Conservation (phyloP, 257 asterid species). For the Solanum phureja region DNA sequence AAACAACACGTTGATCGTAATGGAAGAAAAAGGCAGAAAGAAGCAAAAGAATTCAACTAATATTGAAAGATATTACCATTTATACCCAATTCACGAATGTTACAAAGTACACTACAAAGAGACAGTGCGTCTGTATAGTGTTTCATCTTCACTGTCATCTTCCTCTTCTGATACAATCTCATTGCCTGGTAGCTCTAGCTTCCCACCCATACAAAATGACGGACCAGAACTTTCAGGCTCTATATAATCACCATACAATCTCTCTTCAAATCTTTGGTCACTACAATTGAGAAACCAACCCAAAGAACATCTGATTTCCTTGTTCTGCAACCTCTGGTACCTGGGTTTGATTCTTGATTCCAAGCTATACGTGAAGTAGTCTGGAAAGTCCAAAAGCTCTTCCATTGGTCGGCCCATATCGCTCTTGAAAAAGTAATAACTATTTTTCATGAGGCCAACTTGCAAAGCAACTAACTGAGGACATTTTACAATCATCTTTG, state of each 20-base stretch:
- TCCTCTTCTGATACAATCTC: slow-evolving; percentile 64
- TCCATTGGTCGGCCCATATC: slow-evolving; percentile 61
- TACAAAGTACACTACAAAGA: slow-evolving; percentile 36
- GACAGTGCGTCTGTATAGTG: slow-evolving; percentile 75
- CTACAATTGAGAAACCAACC: slow-evolving; percentile 96
- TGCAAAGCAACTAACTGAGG: slow-evolving; percentile 78
- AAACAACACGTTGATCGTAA: background rate
- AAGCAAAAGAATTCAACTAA: background rate
- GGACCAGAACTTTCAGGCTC: slow-evolving; percentile 82
- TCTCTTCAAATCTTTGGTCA: slow-evolving; percentile 86
- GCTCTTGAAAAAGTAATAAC: slow-evolving; percentile 79
- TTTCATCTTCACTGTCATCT: slow-evolving; percentile 82
- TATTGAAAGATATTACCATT: background rate
- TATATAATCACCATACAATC: slow-evolving; percentile 64
- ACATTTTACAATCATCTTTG: slow-evolving; percentile 72
- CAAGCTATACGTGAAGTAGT: slow-evolving; percentile 80
- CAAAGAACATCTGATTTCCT: slow-evolving; percentile 66
- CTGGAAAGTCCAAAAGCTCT: slow-evolving; percentile 82
- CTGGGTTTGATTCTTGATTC: slow-evolving; percentile 86
- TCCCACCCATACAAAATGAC: slow-evolving; percentile 74
- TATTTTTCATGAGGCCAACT: slow-evolving; percentile 77
- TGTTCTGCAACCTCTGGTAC: slow-evolving; percentile 61
- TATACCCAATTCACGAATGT: background rate
- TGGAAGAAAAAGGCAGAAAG: background rate
- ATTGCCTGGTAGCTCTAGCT: slow-evolving; percentile 62